A percentile compares a stretch with the other conserved stretches of the same genome.
phyloP scores from a whole-genome alignment of 768 basidiomycete genomes.

The Leccinum olivaceopallidum region DNA sequence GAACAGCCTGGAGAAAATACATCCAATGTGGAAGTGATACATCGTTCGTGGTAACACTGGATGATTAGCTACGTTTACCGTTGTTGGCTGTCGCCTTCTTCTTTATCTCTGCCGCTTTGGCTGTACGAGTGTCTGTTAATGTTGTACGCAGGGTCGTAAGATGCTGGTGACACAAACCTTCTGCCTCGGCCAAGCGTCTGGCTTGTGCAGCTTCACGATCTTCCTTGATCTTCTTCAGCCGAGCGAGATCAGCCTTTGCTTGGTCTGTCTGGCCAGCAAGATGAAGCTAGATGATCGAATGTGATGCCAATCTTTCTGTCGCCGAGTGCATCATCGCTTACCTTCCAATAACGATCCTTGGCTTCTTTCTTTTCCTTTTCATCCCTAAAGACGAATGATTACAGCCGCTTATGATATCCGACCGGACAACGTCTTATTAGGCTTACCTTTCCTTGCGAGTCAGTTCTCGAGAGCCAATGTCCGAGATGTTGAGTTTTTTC shows the following conservation, averaged over 20 bases:
- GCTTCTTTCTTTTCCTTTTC: slow-evolving; percentile 92
- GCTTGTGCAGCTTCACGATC: slow-evolving; percentile 89
- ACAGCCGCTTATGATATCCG: not conserved
- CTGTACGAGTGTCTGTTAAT: slow-evolving; percentile 34
- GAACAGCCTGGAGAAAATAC: not conserved
- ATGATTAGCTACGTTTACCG: slow-evolving; percentile 36
- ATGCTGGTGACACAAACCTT: slow-evolving; percentile 50
- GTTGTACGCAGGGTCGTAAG: not conserved
- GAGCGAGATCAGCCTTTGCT: slow-evolving; percentile 84
- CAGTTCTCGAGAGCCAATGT: slow-evolving; percentile 65
- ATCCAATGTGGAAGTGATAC: slow-evolving; percentile 1
- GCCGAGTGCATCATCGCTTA: slow-evolving; percentile 28
- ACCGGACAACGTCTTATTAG: not conserved
- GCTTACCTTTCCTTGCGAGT: slow-evolving; percentile 65
- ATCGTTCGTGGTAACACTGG: not conserved
- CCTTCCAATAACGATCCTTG: slow-evolving; percentile 87
- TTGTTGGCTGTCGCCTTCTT: slow-evolving; percentile 48
- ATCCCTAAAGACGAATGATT: slow-evolving; percentile 51
- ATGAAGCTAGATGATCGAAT: slow-evolving; percentile 51
- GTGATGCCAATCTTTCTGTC: slow-evolving; percentile 4
- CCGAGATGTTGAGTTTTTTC: slow-evolving; percentile 76
- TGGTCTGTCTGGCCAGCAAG: slow-evolving; percentile 84
- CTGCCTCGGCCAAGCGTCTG: slow-evolving; percentile 85
- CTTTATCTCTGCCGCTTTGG: slow-evolving; percentile 61
- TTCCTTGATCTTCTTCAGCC: slow-evolving; percentile 81